Evolutionary conservation across 768 basidiomycete genomes (phyloP), one percentile per base, ranked within the genome.

Genomic region (Mycena venus): DNA sequence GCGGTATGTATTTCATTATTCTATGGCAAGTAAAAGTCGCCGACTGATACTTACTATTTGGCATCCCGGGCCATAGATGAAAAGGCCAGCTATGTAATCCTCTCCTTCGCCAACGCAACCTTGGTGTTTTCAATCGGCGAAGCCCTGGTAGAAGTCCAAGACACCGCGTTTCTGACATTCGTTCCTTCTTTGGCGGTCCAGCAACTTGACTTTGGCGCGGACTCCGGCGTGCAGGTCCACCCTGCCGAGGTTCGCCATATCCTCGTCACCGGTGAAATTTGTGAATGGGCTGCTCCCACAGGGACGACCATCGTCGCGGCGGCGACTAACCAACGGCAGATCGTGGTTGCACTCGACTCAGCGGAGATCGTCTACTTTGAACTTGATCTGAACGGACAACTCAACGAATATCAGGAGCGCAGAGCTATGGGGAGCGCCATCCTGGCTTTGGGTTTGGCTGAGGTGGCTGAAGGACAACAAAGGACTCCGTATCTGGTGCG

Each of bases 291-390:
- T 42, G 94, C 92, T 21, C 97, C 97, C 0, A 85, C 90, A 29
- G 95, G 96, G 32, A 92, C 89, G 82, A 94, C 94, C 2, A 98
- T 99, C 76, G 95, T 98, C 1, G 89, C 91, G 27, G 97, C 97
- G 3, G 94, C 98, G 2, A 98, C 97, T 34, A 99, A 99, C 85
- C 96, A 96, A 83, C 90, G 97, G 29, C 98, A 99, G 80, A 96
- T 99, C 23, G 97, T 98, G 25, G 95, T 98, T 34, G 98, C 97
- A 0, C 82, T 99, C 55, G 97, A 94, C 81, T 95, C 94, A 10
- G 96, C 96, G 17, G 98, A 99, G 85, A 86, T 99, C 29, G 97
- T 99, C 10, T 99, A 99, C 85, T 99, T 99, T 73, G 98, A 99
- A 83, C 85, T 99, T 76, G 98, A 99, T 83, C 82, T 96, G 70